Percentiles rank a stretch among this genome's conserved stretches.
Evolutionary conservation across 306 rosid genomes (phyloP).

Genomic region (Fagus crenata): DNA sequence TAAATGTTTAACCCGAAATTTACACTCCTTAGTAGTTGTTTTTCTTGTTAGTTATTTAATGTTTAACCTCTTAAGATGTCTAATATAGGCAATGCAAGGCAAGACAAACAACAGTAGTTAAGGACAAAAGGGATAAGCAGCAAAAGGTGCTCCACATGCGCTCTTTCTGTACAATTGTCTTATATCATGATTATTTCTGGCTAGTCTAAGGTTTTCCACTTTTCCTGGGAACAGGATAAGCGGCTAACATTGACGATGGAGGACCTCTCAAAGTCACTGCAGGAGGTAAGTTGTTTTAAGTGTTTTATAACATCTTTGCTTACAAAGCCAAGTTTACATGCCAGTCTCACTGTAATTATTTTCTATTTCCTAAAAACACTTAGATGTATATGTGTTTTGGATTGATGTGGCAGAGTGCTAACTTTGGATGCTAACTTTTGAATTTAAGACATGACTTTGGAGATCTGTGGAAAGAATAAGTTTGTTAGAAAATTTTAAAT

Average conservation of each 20-base stretch:
- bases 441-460: no score
- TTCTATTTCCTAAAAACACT: neutral
- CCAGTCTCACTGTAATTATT: neutral
- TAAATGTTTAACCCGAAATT: neutral
- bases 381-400: neutral
- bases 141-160: constrained; percentile 63
- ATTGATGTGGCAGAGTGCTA: neutral
- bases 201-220: constrained; percentile 24
- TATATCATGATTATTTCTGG: constrained; percentile 8
- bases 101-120: constrained; percentile 76
- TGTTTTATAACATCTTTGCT: neutral
- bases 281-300: constrained; percentile 47
- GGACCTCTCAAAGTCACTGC: constrained; percentile 73
- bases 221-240: constrained; percentile 65
- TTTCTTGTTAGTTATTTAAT: constrained; percentile 1
- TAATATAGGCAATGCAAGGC: constrained; percentile 84
- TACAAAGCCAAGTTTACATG: neutral
- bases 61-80: constrained; percentile 21
- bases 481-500: neutral
- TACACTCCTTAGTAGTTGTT: neutral
- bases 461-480: neutral
- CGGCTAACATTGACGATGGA: constrained; percentile 80
- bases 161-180: constrained; percentile 3
- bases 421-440: constrained; percentile 1
- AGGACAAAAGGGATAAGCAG: constrained; percentile 93